These are phyloP conservation scores for Linnemannia zychae DNA, from an alignment of 192 early-diverging fungal genomes.

Conservation along the genomic window DNA sequence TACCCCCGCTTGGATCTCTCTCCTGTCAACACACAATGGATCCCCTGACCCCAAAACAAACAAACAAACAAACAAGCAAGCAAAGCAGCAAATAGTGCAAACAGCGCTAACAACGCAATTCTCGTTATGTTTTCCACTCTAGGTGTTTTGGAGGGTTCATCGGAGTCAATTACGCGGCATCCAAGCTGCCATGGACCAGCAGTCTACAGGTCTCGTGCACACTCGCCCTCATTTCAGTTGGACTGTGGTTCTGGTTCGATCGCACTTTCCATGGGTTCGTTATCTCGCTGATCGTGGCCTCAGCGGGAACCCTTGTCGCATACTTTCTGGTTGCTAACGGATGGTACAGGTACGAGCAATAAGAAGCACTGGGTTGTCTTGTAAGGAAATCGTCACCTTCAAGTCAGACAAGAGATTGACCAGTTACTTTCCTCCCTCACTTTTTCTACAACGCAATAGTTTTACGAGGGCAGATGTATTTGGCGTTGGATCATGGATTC, in stretches of 20 bases:
- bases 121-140: neutral
- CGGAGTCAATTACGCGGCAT: constrained; percentile 75
- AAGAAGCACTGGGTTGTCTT: neutral
- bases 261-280: constrained; percentile 76
- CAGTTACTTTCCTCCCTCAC: neutral
- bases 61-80: neutral
- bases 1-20: neutral
- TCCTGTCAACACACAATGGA: neutral
- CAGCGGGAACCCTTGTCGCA: constrained; percentile 69
- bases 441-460: constrained; percentile 47
- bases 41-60: neutral
- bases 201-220: constrained; percentile 71
- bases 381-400: neutral
- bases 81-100: constrained; percentile 49
- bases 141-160: constrained; percentile 65
- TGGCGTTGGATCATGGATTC: constrained; percentile 76
- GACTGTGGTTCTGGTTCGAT: constrained; percentile 82
- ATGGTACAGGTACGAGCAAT: constrained; percentile 66
- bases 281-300: constrained; percentile 64
- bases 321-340: constrained; percentile 72
- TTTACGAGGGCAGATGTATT: constrained; percentile 78
- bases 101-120: constrained; percentile 3
- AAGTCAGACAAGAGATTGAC: neutral
- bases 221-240: constrained; percentile 69
- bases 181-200: constrained; percentile 73